phyloP scores from a whole-genome alignment of 805 yeast genomes.

The Kazachstania taianensis region DNA sequence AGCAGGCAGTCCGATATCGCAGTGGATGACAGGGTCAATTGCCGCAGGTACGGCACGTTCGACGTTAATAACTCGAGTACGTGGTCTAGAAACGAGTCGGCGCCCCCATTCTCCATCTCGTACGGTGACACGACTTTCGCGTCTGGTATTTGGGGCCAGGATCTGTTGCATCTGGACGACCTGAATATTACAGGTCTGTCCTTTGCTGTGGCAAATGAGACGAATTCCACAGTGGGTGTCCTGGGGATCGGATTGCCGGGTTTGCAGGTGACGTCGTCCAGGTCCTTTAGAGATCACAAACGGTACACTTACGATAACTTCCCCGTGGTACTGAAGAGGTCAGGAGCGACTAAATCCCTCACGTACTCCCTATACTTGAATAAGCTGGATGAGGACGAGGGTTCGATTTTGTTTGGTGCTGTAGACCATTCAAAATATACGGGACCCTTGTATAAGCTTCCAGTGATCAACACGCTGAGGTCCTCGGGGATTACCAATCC shows the following conservation, averaged over 20 bases:
- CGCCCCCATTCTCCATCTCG: conserved; percentile 31
- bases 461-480: conserved; percentile 18
- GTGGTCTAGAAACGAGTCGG: conserved; percentile 27
- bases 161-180: conserved; percentile 41
- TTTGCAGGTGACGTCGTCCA: conserved; percentile 49
- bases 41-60: conserved; percentile 34
- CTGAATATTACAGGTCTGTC: conserved; percentile 25
- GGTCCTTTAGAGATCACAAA: conserved; percentile 13
- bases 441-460: conserved; percentile 28
- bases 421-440: conserved; percentile 32
- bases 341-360: conserved; percentile 35
- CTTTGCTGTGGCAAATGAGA: conserved; percentile 27
- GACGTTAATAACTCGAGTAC: conserved; percentile 26
- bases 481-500: conserved; percentile 11
- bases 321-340: conserved; percentile 13
- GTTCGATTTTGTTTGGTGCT: conserved; percentile 37
- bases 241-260: conserved; percentile 46
- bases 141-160: conserved; percentile 44
- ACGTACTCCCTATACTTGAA: conserved; percentile 39
- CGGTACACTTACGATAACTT: conserved; percentile 9
- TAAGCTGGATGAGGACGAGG: conserved; percentile 32
- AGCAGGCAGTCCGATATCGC: not conserved
- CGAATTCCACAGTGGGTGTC: conserved; percentile 34
- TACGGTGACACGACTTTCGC: conserved; percentile 46
- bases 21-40: conserved; percentile 14